A percentile compares a stretch with the other conserved stretches of the same genome.
These are phyloP conservation scores for Metschnikowia aberdeeniae DNA, from an alignment of 805 yeast species.

Conservation along the genomic window DNA sequence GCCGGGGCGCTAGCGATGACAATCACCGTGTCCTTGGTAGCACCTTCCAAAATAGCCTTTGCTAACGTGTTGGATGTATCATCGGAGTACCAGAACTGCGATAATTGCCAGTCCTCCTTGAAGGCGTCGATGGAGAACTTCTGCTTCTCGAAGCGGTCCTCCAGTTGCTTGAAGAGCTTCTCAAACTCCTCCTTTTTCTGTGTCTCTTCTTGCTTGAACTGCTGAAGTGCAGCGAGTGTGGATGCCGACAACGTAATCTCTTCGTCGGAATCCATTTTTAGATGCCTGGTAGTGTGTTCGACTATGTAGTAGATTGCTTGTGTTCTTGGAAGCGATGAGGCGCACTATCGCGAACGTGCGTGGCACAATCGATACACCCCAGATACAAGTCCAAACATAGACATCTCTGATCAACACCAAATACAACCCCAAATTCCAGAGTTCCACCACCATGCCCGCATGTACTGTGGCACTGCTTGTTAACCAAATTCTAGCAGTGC, in stretches of 20 bases:
- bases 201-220: slow-evolving; percentile 63
- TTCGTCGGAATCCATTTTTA: slow-evolving; percentile 37
- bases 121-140: slow-evolving; percentile 63
- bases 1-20: slow-evolving; percentile 88
- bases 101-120: slow-evolving; percentile 90
- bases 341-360: slow-evolving; percentile 5
- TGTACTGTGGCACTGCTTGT: slow-evolving; percentile 17
- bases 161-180: slow-evolving; percentile 52
- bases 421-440: too few species aligned
- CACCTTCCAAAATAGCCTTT: slow-evolving; percentile 70
- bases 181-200: slow-evolving; percentile 54
- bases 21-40: slow-evolving; percentile 64
- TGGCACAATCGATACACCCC: neutral
- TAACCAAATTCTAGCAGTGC: slow-evolving; percentile 10
- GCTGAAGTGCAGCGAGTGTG: slow-evolving; percentile 55
- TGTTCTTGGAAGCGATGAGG: neutral
- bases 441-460: slow-evolving; percentile 10
- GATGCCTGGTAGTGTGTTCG: neutral
- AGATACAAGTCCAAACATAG: neutral
- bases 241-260: slow-evolving; percentile 44
- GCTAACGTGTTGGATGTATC: slow-evolving; percentile 67
- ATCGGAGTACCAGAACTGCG: slow-evolving; percentile 88
- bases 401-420: neutral
- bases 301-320: neutral
- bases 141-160: slow-evolving; percentile 46